Evolutionary conservation across 805 yeast genomes (phyloP).

Genomic region (Ogataea saltuana): DNA sequence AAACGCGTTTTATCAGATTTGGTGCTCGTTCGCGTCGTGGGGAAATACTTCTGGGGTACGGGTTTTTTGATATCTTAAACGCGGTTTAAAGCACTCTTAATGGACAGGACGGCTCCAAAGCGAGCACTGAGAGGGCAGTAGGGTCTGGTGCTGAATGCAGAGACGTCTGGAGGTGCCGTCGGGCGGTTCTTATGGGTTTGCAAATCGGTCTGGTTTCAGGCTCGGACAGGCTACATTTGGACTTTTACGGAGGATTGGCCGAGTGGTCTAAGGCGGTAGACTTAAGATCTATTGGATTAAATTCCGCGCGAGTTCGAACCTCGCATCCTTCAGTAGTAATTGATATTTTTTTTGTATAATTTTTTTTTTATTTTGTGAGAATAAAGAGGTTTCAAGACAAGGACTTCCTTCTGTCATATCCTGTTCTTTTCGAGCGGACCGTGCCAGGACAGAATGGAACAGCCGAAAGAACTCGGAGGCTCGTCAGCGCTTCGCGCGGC

Average conservation of each 20-base stretch:
- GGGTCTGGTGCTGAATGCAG: neutral
- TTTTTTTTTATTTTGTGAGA: neutral
- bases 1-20: neutral
- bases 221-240: neutral
- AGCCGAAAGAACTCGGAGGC: conserved; percentile 35
- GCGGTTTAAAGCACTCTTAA: too few species aligned
- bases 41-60: neutral
- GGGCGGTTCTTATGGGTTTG: neutral
- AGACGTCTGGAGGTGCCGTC: too few species aligned
- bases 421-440: too few species aligned
- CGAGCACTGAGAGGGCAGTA: neutral
- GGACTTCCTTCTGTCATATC: too few species aligned
- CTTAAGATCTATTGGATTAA: conserved; percentile 21
- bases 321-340: conserved; percentile 17
- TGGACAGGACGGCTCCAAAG: too few species aligned
- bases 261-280: conserved; percentile 25
- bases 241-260: conserved; percentile 20
- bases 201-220: neutral
- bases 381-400: too few species aligned
- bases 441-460: neutral
- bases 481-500: conserved; percentile 35
- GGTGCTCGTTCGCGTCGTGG: neutral
- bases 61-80: too few species aligned
- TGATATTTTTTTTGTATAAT: conserved; percentile 1
- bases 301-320: conserved; percentile 24